Evolutionary conservation across 352 stramenopile genomes (phyloP).

Genomic region (Phytophthora pistaciae): DNA sequence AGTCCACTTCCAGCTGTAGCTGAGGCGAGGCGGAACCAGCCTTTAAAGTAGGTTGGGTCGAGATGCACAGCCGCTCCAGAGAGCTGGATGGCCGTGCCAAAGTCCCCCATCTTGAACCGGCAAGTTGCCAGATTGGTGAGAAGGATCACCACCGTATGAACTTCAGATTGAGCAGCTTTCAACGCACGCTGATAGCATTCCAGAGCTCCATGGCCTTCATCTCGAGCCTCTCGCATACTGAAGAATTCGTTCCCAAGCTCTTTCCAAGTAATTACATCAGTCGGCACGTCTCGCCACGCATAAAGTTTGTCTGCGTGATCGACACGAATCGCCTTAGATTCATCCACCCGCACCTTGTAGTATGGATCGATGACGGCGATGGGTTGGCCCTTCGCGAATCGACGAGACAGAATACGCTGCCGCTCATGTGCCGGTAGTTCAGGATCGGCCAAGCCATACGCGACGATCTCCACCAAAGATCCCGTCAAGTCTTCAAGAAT

Average conservation of each 20-base stretch:
- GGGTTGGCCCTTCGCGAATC: conserved; percentile 33
- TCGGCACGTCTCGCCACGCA: conserved; percentile 27
- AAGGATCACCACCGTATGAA: conserved; percentile 21
- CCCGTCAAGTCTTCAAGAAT: conserved; percentile 43
- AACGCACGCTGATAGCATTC: conserved; percentile 32
- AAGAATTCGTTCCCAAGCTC: conserved; percentile 40
- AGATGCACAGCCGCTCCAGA: conserved; percentile 28
- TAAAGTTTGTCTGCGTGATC: conserved; percentile 27
- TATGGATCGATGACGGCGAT: conserved; percentile 40
- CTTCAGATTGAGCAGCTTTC: conserved; percentile 6
- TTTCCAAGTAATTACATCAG: conserved; percentile 28
- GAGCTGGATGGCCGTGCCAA: background rate
- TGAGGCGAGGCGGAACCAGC: conserved; percentile 27
- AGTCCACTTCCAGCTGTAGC: conserved; percentile 3
- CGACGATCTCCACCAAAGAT: conserved; percentile 33
- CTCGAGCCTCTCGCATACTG: conserved; percentile 5
- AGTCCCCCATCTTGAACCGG: conserved; percentile 17
- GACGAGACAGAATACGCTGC: conserved; percentile 13
- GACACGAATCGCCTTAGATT: conserved; percentile 26
- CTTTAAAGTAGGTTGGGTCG: conserved; percentile 29
- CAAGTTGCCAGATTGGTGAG: conserved; percentile 33
- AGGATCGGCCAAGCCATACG: conserved; percentile 28
- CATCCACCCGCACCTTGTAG: conserved; percentile 42
- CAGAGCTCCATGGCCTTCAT: conserved; percentile 19
- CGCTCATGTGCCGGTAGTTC: conserved; percentile 18